Evolutionary conservation across 768 basidiomycete species (phyloP).

Genomic region (Suillus tomentosus): DNA sequence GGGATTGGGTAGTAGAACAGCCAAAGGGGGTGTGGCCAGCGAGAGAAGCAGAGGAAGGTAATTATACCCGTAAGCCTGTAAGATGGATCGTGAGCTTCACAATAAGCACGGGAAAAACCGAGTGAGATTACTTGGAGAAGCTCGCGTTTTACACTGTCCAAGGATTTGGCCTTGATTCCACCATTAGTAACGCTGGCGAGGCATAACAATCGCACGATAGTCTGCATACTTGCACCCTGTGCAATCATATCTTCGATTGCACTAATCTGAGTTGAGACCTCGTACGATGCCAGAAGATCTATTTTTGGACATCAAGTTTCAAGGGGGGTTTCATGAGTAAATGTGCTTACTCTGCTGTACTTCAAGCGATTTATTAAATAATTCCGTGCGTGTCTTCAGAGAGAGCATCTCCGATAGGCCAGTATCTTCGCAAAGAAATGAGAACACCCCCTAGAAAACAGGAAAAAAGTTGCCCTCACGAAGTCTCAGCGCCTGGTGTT

Average conservation of each 20-base stretch:
- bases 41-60: constrained; percentile 69
- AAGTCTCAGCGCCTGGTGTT: constrained; percentile 85
- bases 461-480: constrained; percentile 54
- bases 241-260: constrained; percentile 91
- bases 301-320: constrained; percentile 11
- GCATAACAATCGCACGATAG: constrained; percentile 78
- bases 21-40: constrained; percentile 64
- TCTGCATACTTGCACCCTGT: constrained; percentile 80
- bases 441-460: constrained; percentile 12
- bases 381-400: constrained; percentile 78
- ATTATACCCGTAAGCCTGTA: constrained; percentile 75
- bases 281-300: constrained; percentile 96
- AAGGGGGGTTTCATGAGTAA: constrained; percentile 15
- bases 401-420: constrained; percentile 91
- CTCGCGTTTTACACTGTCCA: constrained; percentile 91
- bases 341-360: constrained; percentile 84
- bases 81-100: constrained; percentile 22
- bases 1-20: constrained; percentile 67
- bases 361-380: constrained; percentile 91
- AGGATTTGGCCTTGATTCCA: constrained; percentile 81
- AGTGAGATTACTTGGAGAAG: constrained; percentile 66
- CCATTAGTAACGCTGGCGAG: constrained; percentile 83
- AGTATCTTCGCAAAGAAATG: constrained; percentile 62
- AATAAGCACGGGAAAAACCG: neutral
- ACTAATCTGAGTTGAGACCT: constrained; percentile 74